Percentiles rank a stretch among this genome's conserved stretches.
Evolutionary conservation across 2,329 filamentous ascomycete genomes (phyloP).

Genomic region (Fusarium longipes): DNA sequence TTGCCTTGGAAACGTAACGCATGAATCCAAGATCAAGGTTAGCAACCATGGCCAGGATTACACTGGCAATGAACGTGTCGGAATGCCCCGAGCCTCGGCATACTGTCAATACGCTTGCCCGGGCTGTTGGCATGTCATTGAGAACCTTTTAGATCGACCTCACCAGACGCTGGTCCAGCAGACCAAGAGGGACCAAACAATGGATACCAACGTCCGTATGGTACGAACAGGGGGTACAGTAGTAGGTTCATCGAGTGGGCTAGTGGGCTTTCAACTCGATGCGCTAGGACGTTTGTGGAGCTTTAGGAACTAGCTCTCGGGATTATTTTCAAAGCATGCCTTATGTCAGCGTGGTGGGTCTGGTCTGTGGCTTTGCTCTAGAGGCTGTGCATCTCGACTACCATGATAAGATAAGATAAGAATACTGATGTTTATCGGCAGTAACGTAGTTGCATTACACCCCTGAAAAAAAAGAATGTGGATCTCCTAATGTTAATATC

Average conservation of each 20-base stretch:
- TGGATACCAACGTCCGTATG: slow-evolving; percentile 31
- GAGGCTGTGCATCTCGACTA: too few species aligned
- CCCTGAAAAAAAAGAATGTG: slow-evolving; percentile 39
- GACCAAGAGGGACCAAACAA: slow-evolving; percentile 14
- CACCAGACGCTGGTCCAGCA: slow-evolving; percentile 20
- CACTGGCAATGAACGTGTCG: background rate
- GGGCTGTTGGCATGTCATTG: background rate
- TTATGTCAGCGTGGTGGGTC: background rate
- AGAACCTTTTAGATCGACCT: slow-evolving; percentile 12
- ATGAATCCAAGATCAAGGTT: background rate
- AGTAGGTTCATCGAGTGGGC: slow-evolving; percentile 4
- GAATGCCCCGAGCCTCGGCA: background rate
- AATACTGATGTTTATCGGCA: slow-evolving; percentile 16
- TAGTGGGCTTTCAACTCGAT: slow-evolving; percentile 2
- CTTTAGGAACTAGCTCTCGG: background rate
- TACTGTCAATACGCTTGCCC: slow-evolving; percentile 1
- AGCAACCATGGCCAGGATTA: background rate
- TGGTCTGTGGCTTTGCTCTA: background rate
- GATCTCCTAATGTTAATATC: slow-evolving; percentile 37
- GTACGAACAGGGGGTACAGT: slow-evolving; percentile 10
- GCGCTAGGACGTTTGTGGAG: slow-evolving; percentile 12
- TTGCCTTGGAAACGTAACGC: background rate
- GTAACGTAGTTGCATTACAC: slow-evolving; percentile 23
- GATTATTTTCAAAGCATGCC: background rate
- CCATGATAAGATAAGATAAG: background rate